A percentile compares a stretch with the other conserved stretches of the same genome.
Evolutionary conservation across 2,329 filamentous ascomycete genomes (phyloP).

Genomic region (Ceratocystis alfenasii): DNA sequence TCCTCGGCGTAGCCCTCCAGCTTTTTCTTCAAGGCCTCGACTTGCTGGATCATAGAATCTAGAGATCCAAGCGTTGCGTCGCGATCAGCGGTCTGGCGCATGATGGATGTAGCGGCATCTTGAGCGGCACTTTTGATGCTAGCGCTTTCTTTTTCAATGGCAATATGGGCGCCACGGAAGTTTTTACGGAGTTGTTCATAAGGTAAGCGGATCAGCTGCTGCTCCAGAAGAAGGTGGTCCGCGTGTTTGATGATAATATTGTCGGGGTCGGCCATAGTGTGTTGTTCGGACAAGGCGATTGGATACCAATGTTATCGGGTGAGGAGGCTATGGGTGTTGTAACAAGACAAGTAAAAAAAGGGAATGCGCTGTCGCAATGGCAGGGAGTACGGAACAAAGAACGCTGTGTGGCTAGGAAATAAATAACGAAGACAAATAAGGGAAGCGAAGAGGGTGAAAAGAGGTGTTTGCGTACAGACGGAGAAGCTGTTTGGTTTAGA

Average conservation of each 20-base stretch:
- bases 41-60: constrained; percentile 72
- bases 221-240: constrained; percentile 70
- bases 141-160: constrained; percentile 59
- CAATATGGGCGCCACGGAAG: constrained; percentile 73
- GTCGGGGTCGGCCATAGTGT: constrained; percentile 47
- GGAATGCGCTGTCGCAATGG: neutral
- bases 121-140: constrained; percentile 49
- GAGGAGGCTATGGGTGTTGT: neutral
- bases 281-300: constrained; percentile 13
- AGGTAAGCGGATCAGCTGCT: constrained; percentile 83
- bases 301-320: neutral
- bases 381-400: neutral
- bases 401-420: neutral
- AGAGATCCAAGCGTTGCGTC: constrained; percentile 67
- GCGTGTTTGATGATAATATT: constrained; percentile 60
- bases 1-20: constrained; percentile 65
- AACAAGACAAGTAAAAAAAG: no score
- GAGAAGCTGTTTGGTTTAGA: no score
- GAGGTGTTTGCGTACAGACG: no score
- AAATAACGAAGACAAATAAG: neutral
- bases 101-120: constrained; percentile 54
- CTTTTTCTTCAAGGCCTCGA: constrained; percentile 81
- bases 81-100: constrained; percentile 49
- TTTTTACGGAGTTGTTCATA: constrained; percentile 89
- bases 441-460: neutral